Conservation (phyloP, 225 moss, liverwort and hornwort species). For the Bryoerythrophyllum caledonicum region DNA sequence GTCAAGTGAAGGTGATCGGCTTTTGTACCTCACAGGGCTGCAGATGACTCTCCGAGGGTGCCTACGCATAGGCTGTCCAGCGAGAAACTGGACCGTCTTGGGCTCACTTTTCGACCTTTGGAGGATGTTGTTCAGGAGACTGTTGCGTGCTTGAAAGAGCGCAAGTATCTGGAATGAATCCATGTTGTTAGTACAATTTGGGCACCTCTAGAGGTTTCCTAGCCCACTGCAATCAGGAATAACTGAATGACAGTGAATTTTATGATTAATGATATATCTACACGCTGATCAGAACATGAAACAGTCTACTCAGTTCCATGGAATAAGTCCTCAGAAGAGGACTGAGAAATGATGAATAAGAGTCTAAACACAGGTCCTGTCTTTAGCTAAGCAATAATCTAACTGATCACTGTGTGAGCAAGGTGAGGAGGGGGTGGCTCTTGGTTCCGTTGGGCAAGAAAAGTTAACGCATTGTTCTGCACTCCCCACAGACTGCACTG, state of each 20-base stretch:
- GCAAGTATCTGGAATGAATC: conserved; percentile 32
- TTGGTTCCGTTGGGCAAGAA: conserved; percentile 81
- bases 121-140: conserved; percentile 40
- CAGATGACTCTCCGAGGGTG: conserved; percentile 29
- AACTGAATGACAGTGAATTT: too few species aligned
- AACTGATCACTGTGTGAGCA: conserved; percentile 62
- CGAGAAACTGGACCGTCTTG: conserved; percentile 41
- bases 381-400: neutral
- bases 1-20: neutral
- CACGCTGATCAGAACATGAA: neutral
- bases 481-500: conserved; percentile 98
- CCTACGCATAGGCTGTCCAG: conserved; percentile 28
- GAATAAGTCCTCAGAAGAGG: neutral
- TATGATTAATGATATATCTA: neutral
- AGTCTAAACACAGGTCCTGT: conserved; percentile 7
- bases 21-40: conserved; percentile 30
- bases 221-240: too few species aligned
- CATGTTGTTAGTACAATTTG: neutral
- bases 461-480: conserved; percentile 79
- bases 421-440: conserved; percentile 78
- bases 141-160: conserved; percentile 32
- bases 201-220: too few species aligned
- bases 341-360: neutral
- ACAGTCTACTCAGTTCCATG: neutral
- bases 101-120: conserved; percentile 32